These are phyloP conservation scores for Solanum clarkiae DNA, from an alignment of 257 asterid species.

Conservation along the genomic window DNA sequence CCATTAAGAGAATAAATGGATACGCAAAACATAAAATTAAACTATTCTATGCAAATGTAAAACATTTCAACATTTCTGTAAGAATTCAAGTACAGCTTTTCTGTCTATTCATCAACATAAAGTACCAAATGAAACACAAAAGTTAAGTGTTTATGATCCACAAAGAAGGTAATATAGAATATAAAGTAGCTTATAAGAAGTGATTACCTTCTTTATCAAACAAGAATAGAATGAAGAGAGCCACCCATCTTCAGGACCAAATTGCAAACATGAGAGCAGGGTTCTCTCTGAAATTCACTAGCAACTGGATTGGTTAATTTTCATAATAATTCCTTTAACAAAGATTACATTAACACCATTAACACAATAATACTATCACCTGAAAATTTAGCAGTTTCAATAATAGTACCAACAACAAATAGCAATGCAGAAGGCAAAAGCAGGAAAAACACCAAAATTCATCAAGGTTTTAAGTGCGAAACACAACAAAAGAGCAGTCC, in stretches of 20 bases:
- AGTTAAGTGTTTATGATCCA: not conserved
- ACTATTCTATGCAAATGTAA: not conserved
- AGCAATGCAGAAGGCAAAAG: not conserved
- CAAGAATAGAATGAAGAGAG: conserved; percentile 92
- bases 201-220: conserved; percentile 74
- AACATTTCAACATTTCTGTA: not conserved
- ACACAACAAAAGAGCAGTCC: not conserved
- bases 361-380: not conserved
- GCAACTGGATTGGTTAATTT: not conserved
- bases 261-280: conserved; percentile 61
- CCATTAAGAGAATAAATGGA: not conserved
- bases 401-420: not conserved
- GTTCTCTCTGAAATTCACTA: conserved; percentile 47
- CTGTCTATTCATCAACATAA: not conserved
- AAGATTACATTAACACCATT: not conserved
- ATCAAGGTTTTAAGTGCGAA: not conserved
- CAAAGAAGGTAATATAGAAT: not conserved
- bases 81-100: not conserved
- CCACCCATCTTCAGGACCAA: conserved; percentile 89
- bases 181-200: not conserved
- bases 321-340: conserved; percentile 2
- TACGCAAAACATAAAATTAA: not conserved
- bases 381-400: not conserved
- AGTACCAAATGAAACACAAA: not conserved
- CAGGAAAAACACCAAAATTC: not conserved